phyloP scores from a whole-genome alignment of 768 basidiomycete genomes.

The Termitomyces heimii region DNA sequence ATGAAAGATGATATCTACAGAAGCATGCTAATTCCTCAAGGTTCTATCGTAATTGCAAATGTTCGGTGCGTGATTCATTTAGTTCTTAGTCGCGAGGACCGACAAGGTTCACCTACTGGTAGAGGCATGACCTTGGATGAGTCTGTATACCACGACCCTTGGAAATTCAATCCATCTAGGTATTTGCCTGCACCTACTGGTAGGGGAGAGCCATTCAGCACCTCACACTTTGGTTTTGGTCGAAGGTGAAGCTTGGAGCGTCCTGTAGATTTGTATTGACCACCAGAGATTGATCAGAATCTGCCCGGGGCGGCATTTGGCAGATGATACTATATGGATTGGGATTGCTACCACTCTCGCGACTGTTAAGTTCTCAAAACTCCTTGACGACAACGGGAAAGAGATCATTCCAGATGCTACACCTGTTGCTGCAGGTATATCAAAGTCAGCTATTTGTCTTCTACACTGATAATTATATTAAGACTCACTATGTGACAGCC shows the following conservation, averaged over 20 bases:
- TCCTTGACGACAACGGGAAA: slow-evolving; percentile 8
- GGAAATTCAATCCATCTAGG: slow-evolving; percentile 10
- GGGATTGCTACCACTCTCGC: slow-evolving; percentile 10
- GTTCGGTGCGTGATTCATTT: slow-evolving; percentile 2
- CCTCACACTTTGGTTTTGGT: slow-evolving; percentile 12
- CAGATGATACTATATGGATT: slow-evolving; percentile 30
- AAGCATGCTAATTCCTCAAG: slow-evolving; percentile 12
- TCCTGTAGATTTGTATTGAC: not conserved
- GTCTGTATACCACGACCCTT: slow-evolving; percentile 7
- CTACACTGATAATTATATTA: not conserved
- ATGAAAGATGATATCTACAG: slow-evolving; percentile 15
- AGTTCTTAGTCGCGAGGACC: not conserved
- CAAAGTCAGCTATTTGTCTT: not conserved
- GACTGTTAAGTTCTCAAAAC: slow-evolving; percentile 6
- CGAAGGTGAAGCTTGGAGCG: slow-evolving; percentile 3
- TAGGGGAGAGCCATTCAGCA: slow-evolving; percentile 10
- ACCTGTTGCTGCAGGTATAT: not conserved
- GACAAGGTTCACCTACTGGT: not conserved
- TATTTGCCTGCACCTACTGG: slow-evolving; percentile 10
- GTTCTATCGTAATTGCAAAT: slow-evolving; percentile 12
- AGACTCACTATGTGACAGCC: slow-evolving; percentile 7
- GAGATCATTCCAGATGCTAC: slow-evolving; percentile 8
- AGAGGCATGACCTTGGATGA: slow-evolving; percentile 14
- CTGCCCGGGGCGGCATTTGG: slow-evolving; percentile 34
- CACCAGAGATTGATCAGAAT: slow-evolving; percentile 3